Evolutionary conservation across 495 filamentous ascomycete genomes (phyloP), one percentile per base, ranked within the genome.

Genomic region (Beverwykella pulmonaria): DNA sequence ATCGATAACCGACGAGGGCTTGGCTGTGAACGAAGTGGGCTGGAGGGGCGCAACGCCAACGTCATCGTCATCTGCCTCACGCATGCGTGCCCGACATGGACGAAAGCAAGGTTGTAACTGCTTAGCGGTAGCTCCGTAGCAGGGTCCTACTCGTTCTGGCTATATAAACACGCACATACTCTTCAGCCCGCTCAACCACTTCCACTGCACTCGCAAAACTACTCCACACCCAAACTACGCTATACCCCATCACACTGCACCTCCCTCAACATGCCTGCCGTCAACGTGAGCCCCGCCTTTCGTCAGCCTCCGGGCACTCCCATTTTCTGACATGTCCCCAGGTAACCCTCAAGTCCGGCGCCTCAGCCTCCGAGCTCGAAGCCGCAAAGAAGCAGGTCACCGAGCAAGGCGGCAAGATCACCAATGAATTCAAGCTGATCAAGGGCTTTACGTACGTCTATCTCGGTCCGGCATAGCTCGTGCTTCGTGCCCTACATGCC

Each of bases 401-500:
- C 47, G 79, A 84, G 30, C 84, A 92, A 70, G 93, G 93, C 62
- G 94, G 93, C 64, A 84, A 82, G 73, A 92, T 97, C 78, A 85
- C 78, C 56, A 86, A 93, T 69, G 90, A 93, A 74, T 97, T 90
- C 82, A 87, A 77, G 39, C 75, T 98, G 66, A 91, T 95, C 80
- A 93, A 91, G 77, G 92, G 90, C 41, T 97, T 97, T 82, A 87
- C 88, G 94, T 97, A 86, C 72, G 90, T 70, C 22, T n/a, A n/a
- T n/a, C n/a, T n/a, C n/a, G n/a, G n/a, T n/a, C n/a, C n/a, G n/a
- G n/a, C n/a, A n/a, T n/a, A n/a, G n/a, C n/a, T n/a, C n/a, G n/a
- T n/a, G n/a, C n/a, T n/a, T n/a, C n/a, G n/a, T n/a, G n/a, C n/a
- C n/a, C n/a, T n/a, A n/a, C n/a, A n/a, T n/a, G n/a, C n/a, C n/a